Percentiles rank a stretch among this genome's conserved stretches.
phyloP scores from a whole-genome alignment of 2,329 filamentous ascomycete genomes.

The Aspergillus terreus region DNA sequence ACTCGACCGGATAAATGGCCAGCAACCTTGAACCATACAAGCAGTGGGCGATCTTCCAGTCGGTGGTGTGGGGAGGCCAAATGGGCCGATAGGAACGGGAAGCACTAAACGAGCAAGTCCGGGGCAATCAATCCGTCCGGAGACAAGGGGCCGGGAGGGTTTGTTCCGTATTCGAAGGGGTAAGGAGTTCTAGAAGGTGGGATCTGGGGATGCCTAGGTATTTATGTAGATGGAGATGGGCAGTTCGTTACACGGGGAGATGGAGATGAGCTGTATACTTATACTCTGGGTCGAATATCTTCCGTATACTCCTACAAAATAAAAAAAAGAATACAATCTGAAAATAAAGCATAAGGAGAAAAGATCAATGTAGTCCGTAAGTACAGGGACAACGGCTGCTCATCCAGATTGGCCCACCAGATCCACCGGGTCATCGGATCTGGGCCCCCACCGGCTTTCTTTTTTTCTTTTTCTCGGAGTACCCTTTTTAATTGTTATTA shows the following conservation, averaged over 20 bases:
- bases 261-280: background rate
- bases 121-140: slow-evolving; percentile 8
- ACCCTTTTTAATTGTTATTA: no score
- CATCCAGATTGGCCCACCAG: slow-evolving; percentile 16
- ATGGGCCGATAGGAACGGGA: slow-evolving; percentile 5
- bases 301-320: background rate
- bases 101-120: slow-evolving; percentile 19
- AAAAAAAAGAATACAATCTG: background rate
- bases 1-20: background rate
- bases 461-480: no score
- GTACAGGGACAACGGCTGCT: slow-evolving; percentile 9
- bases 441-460: background rate
- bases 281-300: background rate
- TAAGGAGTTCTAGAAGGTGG: background rate
- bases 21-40: background rate
- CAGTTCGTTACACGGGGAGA: background rate
- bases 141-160: background rate
- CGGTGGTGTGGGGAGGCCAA: background rate
- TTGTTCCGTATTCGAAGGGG: background rate
- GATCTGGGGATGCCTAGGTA: no score
- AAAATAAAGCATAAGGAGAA: background rate
- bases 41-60: background rate
- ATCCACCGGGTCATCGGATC: slow-evolving; percentile 7
- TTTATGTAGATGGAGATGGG: background rate
- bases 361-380: background rate